Conservation (phyloP, 106 monocot species). For the Vanilla planifolia region DNA sequence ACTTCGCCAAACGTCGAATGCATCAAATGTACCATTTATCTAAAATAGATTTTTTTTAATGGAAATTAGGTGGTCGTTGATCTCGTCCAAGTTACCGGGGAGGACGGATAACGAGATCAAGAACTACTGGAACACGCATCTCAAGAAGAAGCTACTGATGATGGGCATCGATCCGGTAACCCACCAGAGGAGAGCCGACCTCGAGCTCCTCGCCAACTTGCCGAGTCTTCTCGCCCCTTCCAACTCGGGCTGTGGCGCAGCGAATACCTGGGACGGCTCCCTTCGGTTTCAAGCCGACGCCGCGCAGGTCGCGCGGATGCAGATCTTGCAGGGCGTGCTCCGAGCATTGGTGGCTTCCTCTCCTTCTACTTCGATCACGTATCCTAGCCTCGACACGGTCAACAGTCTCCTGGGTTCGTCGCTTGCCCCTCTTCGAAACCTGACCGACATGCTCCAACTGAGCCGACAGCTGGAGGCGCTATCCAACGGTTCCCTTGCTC, state of each 20-base stretch:
- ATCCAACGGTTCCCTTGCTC: too few relatives aligned
- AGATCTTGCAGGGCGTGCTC: not conserved
- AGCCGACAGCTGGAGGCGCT: too few relatives aligned
- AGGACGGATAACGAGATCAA: conserved; percentile 7
- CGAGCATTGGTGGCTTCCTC: not conserved
- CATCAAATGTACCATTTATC: not conserved
- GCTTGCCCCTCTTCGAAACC: too few relatives aligned
- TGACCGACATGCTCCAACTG: too few relatives aligned
- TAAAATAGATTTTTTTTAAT: not conserved
- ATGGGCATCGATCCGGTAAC: conserved; percentile 5
- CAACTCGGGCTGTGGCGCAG: not conserved
- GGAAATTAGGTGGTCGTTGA: conserved; percentile 1
- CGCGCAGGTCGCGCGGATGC: not conserved
- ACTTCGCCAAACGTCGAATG: not conserved
- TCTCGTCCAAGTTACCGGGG: not conserved
- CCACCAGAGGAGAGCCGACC: not conserved
- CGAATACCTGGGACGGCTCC: not conserved
- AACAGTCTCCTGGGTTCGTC: not conserved
- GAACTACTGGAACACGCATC: conserved; percentile 2
- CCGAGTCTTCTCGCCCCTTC: conserved; percentile 1
- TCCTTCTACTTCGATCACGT: not conserved
- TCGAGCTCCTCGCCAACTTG: conserved; percentile 1
- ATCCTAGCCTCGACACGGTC: not conserved
- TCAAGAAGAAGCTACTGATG: conserved; percentile 1
- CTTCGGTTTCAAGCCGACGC: not conserved